Evolutionary conservation across 768 basidiomycete genomes (phyloP).

Genomic region (Xanthoconium stramineum): DNA sequence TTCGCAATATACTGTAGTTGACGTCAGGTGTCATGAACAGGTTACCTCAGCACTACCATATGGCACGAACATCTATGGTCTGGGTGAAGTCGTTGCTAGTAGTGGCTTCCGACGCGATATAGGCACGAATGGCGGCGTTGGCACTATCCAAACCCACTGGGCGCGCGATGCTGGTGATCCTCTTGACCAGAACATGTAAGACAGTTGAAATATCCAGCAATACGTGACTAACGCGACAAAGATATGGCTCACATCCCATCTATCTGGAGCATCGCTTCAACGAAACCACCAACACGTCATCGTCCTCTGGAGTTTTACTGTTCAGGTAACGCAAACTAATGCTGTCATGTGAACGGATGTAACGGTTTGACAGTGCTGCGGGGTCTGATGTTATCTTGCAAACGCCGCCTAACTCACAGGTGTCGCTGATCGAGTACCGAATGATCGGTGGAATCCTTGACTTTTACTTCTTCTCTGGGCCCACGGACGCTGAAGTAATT

Average conservation of each 20-base stretch:
- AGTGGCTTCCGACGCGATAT: slow-evolving; percentile 67
- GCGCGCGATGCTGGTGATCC: slow-evolving; percentile 61
- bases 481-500: slow-evolving; percentile 50
- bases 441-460: slow-evolving; percentile 73
- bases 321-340: slow-evolving; percentile 44
- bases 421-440: slow-evolving; percentile 68
- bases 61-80: slow-evolving; percentile 71
- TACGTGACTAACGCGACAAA: slow-evolving; percentile 20
- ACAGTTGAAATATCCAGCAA: background rate
- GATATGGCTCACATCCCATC: slow-evolving; percentile 71
- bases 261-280: slow-evolving; percentile 75
- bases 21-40: slow-evolving; percentile 27
- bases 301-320: slow-evolving; percentile 75
- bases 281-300: slow-evolving; percentile 43
- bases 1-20: background rate
- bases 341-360: background rate
- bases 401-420: slow-evolving; percentile 51
- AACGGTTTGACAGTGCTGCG: slow-evolving; percentile 44
- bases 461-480: slow-evolving; percentile 72
- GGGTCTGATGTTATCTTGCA: slow-evolving; percentile 70
- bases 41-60: slow-evolving; percentile 64
- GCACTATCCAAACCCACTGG: slow-evolving; percentile 69
- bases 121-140: slow-evolving; percentile 43
- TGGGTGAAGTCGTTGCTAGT: slow-evolving; percentile 70
- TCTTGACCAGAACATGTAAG: slow-evolving; percentile 63